These are phyloP conservation scores for Trichosanthes truncata DNA, from an alignment of 306 rosid genomes.

Conservation along the genomic window DNA sequence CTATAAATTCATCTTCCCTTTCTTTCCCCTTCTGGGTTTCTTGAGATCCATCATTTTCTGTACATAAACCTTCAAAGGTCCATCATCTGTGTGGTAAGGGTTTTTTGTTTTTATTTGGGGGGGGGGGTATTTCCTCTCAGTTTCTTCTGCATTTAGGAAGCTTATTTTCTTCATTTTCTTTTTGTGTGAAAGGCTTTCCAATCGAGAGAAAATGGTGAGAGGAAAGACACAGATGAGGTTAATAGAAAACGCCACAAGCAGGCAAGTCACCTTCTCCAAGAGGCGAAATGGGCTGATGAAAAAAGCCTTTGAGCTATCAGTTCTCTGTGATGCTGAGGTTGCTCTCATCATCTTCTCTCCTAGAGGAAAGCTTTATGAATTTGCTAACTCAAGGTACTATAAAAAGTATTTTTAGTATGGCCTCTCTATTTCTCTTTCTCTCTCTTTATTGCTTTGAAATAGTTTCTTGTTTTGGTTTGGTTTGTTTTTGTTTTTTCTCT, in stretches of 20 bases:
- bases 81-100: background rate
- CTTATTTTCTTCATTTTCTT: background rate
- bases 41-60: background rate
- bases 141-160: background rate
- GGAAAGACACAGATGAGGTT: conserved; percentile 80
- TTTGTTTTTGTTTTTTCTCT: background rate
- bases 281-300: conserved; percentile 48
- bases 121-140: background rate
- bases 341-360: conserved; percentile 29
- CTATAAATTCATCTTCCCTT: background rate
- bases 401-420: background rate
- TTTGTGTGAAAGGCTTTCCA: background rate
- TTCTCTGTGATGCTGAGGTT: conserved; percentile 10
- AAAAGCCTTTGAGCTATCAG: conserved; percentile 21
- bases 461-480: background rate
- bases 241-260: conserved; percentile 76
- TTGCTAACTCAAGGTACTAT: background rate
- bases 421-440: background rate
- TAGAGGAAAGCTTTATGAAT: conserved; percentile 40
- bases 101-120: background rate
- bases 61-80: background rate
- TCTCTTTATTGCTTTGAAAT: background rate
- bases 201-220: conserved; percentile 46
- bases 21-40: background rate
- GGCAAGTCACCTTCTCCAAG: conserved; percentile 49